These are phyloP conservation scores for Spinacia oleracea DNA, from an alignment of 179 eudicot genomes.

Conservation along the genomic window DNA sequence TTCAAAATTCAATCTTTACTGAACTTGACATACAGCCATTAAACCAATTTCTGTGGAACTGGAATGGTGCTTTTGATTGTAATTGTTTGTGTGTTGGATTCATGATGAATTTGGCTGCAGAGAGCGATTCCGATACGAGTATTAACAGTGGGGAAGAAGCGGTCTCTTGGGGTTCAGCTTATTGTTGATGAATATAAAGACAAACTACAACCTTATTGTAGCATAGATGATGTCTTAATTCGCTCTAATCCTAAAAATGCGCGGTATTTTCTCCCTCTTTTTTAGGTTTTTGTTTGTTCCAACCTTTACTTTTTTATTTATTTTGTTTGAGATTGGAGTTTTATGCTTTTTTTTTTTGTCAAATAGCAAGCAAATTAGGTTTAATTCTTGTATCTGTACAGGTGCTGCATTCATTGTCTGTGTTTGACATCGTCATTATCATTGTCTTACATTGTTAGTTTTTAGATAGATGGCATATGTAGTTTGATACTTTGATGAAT, in stretches of 20 bases:
- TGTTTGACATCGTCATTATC: not conserved
- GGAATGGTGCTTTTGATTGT: not conserved
- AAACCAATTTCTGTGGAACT: not conserved
- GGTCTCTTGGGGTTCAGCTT: constrained; percentile 64
- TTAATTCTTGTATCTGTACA: not conserved
- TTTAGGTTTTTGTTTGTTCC: not conserved
- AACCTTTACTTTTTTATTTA: not conserved
- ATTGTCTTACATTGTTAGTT: not conserved
- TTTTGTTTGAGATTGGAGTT: not conserved
- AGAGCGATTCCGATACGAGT: constrained; percentile 68
- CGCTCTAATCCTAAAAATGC: constrained; percentile 86
- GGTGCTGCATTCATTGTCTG: not conserved
- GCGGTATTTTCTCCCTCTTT: constrained; percentile 34
- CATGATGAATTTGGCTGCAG: constrained; percentile 34
- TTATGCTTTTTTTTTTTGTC: not conserved
- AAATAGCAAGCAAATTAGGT: not conserved
- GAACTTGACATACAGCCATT: not conserved
- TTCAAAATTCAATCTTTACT: not conserved
- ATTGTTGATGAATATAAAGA: constrained; percentile 69
- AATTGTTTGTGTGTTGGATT: not conserved
- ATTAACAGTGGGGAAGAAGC: constrained; percentile 70
- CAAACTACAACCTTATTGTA: constrained; percentile 64
- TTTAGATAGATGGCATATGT: not conserved
- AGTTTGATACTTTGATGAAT: constrained; percentile 8
- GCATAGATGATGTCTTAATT: constrained; percentile 52